Evolutionary conservation across 768 basidiomycete species (phyloP).

Genomic region (Lanmaoa pseudosensibilis): DNA sequence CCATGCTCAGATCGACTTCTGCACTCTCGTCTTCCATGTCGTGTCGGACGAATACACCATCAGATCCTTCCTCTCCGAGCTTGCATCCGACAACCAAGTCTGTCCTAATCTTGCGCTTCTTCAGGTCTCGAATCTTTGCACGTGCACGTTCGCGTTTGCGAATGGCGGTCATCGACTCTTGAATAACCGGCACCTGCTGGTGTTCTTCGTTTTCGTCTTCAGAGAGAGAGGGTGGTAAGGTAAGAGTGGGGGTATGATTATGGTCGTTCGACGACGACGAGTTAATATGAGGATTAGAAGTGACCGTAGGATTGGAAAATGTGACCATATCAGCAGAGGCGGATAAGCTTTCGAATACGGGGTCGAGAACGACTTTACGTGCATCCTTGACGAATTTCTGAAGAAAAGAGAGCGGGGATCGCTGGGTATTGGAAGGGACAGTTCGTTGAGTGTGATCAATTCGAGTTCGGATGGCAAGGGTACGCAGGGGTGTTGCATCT

Average conservation of each 20-base stretch:
- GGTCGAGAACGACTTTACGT: conserved; percentile 49
- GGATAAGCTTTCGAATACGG: conserved; percentile 34
- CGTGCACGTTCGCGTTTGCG: conserved; percentile 45
- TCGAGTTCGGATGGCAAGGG: conserved; percentile 44
- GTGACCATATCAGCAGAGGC: conserved; percentile 18
- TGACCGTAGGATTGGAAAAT: conserved; percentile 27
- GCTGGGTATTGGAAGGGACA: conserved; percentile 42
- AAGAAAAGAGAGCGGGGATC: conserved; percentile 50
- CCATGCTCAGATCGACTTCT: conserved; percentile 55
- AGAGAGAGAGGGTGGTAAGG: conserved; percentile 27
- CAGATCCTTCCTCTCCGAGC: conserved; percentile 28
- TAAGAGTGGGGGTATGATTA: conserved; percentile 20
- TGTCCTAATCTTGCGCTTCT: conserved; percentile 47
- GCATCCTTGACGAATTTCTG: conserved; percentile 59
- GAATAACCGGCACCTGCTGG: conserved; percentile 10
- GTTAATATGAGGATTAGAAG: conserved; percentile 28
- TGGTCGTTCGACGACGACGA: conserved; percentile 24
- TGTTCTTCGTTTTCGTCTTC: conserved; percentile 35
- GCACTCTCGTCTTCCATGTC: conserved; percentile 62
- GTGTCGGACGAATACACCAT: conserved; percentile 53
- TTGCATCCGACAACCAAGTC: conserved; percentile 35
- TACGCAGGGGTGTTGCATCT: conserved; percentile 58
- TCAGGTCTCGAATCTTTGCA: conserved; percentile 55
- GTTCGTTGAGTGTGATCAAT: conserved; percentile 37
- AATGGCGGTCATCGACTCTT: conserved; percentile 15